phyloP scores from a whole-genome alignment of 2,329 filamentous ascomycete species.

The Fusarium sarcochroum region DNA sequence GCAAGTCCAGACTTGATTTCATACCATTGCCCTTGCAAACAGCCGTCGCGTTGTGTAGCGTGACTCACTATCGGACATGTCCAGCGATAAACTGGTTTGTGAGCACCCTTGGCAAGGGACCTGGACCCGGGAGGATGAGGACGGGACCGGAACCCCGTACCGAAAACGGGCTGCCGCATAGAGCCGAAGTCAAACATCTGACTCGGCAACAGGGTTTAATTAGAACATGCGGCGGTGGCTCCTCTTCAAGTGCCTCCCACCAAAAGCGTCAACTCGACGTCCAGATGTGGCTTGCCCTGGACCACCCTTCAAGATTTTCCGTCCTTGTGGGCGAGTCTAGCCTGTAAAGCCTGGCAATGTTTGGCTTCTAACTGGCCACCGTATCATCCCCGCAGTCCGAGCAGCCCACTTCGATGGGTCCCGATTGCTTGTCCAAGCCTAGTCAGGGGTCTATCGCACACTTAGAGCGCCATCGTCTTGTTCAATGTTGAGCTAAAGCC shows the following conservation, averaged over 20 bases:
- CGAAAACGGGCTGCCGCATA: constrained; percentile 38
- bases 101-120: constrained; percentile 29
- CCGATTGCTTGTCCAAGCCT: constrained; percentile 46
- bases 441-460: constrained; percentile 48
- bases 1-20: constrained; percentile 20
- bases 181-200: constrained; percentile 43
- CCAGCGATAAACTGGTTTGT: constrained; percentile 28
- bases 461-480: constrained; percentile 39
- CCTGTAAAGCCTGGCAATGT: constrained; percentile 21
- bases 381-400: constrained; percentile 42
- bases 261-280: constrained; percentile 37
- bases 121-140: constrained; percentile 20
- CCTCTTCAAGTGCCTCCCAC: constrained; percentile 42
- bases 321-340: constrained; percentile 44
- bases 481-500: constrained; percentile 37
- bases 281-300: constrained; percentile 45
- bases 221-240: constrained; percentile 37
- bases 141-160: constrained; percentile 35
- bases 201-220: constrained; percentile 49
- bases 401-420: constrained; percentile 42
- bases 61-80: constrained; percentile 34
- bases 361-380: constrained; percentile 46
- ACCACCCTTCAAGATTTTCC: constrained; percentile 42
- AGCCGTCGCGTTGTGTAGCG: constrained; percentile 22
- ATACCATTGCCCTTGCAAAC: constrained; percentile 11